phyloP scores from a whole-genome alignment of 345 rosid genomes.

The Eutrema japonicum region DNA sequence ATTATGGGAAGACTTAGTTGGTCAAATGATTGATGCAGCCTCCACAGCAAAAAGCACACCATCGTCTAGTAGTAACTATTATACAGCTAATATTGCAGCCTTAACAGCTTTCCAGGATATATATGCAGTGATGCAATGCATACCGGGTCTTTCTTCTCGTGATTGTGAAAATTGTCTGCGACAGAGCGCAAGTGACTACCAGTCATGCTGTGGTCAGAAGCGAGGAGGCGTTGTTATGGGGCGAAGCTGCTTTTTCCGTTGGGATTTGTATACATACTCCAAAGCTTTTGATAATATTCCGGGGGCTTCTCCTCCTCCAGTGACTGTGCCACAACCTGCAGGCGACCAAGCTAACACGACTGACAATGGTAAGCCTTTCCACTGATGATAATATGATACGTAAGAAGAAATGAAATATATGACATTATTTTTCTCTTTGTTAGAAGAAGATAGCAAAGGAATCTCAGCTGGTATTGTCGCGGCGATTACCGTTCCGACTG shows the following conservation, averaged over 20 bases:
- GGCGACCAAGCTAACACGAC: background rate
- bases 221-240: conserved; percentile 23
- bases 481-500: conserved; percentile 5
- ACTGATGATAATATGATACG: background rate
- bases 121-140: conserved; percentile 31
- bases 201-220: background rate
- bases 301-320: conserved; percentile 18
- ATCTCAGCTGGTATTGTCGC: conserved; percentile 24
- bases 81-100: background rate
- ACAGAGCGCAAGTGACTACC: background rate
- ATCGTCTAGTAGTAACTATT: conserved; percentile 21
- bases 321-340: conserved; percentile 10
- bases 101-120: background rate
- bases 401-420: background rate
- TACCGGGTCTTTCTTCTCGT: conserved; percentile 11
- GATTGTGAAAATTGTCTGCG: conserved; percentile 20
- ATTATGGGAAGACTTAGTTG: conserved; percentile 17
- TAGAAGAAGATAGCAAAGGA: conserved; percentile 28
- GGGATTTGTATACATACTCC: conserved; percentile 31
- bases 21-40: conserved; percentile 15
- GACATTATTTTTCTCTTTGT: background rate
- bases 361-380: conserved; percentile 17
- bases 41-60: conserved; percentile 13
- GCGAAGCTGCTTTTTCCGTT: conserved; percentile 35
- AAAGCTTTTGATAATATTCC: conserved; percentile 20